These are phyloP conservation scores for Henckelia pumila DNA, from an alignment of 257 asterid genomes.

Conservation along the genomic window DNA sequence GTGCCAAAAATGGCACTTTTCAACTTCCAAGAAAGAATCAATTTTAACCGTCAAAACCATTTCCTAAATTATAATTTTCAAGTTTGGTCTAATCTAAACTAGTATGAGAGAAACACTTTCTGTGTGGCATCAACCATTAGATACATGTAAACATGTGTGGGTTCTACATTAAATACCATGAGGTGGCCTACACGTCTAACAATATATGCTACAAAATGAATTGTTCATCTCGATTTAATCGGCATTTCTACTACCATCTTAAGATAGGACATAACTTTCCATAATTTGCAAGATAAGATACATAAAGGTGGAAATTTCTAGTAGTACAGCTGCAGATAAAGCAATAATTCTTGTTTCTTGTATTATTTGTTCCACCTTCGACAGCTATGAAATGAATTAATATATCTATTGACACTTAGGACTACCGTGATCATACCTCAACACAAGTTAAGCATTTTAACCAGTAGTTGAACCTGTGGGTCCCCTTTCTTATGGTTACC, in stretches of 20 bases:
- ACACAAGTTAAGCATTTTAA: constrained; percentile 8
- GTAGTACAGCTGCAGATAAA: neutral
- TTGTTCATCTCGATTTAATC: neutral
- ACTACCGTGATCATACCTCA: constrained; percentile 19
- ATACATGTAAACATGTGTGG: neutral
- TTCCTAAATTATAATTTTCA: neutral
- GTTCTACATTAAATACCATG: neutral
- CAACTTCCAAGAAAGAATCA: neutral
- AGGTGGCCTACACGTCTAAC: neutral
- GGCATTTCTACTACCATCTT: neutral
- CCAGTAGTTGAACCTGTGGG: constrained; percentile 11
- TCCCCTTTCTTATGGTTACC: constrained; percentile 13
- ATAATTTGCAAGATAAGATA: neutral
- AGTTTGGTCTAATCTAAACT: neutral
- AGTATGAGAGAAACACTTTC: neutral
- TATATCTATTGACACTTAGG: neutral
- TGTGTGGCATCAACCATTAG: neutral
- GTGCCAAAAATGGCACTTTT: constrained; percentile 8
- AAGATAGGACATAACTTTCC: neutral
- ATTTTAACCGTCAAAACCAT: neutral
- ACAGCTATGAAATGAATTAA: neutral
- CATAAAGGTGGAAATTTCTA: neutral
- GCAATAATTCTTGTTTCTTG: neutral
- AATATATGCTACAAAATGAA: neutral
- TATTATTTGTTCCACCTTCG: neutral